Conservation (phyloP, 2,329 filamentous ascomycete genomes). For the Stenocarpella maydis region DNA sequence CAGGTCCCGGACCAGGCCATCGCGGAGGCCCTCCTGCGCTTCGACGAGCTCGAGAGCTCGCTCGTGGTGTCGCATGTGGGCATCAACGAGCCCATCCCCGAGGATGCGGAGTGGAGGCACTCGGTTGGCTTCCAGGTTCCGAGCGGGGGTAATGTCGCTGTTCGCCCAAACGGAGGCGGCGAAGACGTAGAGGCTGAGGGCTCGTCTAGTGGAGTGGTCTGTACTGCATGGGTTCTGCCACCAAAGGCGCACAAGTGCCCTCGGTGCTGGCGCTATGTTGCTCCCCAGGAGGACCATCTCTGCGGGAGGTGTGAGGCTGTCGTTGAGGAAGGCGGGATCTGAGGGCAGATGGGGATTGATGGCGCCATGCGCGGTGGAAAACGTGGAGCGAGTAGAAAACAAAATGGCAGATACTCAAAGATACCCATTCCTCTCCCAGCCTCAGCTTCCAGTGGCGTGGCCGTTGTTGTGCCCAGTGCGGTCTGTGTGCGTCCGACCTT, state of each 20-base stretch:
- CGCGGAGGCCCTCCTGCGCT: conserved; percentile 48
- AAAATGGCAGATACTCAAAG: not conserved
- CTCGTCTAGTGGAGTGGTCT: conserved; percentile 41
- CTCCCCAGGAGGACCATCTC: conserved; percentile 69
- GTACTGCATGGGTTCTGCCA: conserved; percentile 56
- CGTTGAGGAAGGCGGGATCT: conserved; percentile 49
- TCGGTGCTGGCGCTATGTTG: conserved; percentile 88
- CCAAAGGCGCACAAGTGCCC: conserved; percentile 74
- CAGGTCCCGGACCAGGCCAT: conserved; percentile 50
- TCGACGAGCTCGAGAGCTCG: conserved; percentile 66
- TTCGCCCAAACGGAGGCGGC: not conserved
- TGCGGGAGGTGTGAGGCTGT: conserved; percentile 79
- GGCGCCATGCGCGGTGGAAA: not conserved
- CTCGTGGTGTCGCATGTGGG: conserved; percentile 75
- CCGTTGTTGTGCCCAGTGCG: not conserved
- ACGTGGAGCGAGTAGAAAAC: not conserved
- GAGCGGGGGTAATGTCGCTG: not conserved
- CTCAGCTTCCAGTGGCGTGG: not conserved
- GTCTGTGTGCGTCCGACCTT: not conserved
- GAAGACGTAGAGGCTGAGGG: not conserved
- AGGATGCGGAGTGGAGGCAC: conserved; percentile 51
- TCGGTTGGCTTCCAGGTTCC: conserved; percentile 52
- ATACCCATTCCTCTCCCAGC: conserved; percentile 20
- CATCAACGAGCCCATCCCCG: conserved; percentile 49
- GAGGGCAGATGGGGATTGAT: not conserved